Evolutionary conservation across 2,329 filamentous ascomycete genomes (phyloP).

Genomic region (Cladosporium austrohemisphaericum): DNA sequence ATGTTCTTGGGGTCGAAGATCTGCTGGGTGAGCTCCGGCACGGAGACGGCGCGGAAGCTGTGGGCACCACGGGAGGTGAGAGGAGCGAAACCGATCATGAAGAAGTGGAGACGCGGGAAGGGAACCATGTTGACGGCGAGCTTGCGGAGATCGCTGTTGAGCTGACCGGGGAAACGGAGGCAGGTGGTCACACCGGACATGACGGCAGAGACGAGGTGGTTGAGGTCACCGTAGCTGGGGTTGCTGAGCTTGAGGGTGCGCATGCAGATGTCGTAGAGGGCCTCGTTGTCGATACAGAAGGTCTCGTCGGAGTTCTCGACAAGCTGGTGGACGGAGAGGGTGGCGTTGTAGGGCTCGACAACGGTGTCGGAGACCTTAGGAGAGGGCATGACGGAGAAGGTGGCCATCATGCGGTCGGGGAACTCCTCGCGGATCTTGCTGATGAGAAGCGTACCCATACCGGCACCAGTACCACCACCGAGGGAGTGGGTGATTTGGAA

Average conservation of each 20-base stretch:
- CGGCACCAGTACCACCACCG: slow-evolving; percentile 99
- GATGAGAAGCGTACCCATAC: slow-evolving; percentile 99
- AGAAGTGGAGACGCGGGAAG: slow-evolving; percentile 99
- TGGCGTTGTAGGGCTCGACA: slow-evolving; percentile 99
- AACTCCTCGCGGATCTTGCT: slow-evolving; percentile 99
- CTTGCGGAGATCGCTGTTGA: slow-evolving; percentile 99
- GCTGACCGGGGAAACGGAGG: slow-evolving; percentile 97
- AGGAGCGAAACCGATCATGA: slow-evolving; percentile 99
- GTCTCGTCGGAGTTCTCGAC: slow-evolving; percentile 99
- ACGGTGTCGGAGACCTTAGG: slow-evolving; percentile 99
- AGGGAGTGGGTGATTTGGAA: slow-evolving; percentile 99
- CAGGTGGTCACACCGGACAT: slow-evolving; percentile 99
- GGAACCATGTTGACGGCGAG: slow-evolving; percentile 99
- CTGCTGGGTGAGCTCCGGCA: slow-evolving; percentile 98
- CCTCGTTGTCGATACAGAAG: slow-evolving; percentile 99
- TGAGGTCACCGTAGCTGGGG: slow-evolving; percentile 97
- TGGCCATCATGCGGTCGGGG: slow-evolving; percentile 99
- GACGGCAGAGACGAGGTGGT: slow-evolving; percentile 98
- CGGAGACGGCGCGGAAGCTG: slow-evolving; percentile 95
- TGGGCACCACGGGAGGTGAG: slow-evolving; percentile 87
- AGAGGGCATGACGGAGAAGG: slow-evolving; percentile 97
- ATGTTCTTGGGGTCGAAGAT: slow-evolving; percentile 99
- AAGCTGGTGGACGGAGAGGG: slow-evolving; percentile 96
- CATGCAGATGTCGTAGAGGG: slow-evolving; percentile 99
- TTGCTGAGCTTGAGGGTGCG: slow-evolving; percentile 97